Percentiles rank a stretch among this genome's conserved stretches.
Evolutionary conservation across 2,329 filamentous ascomycete species (phyloP).

Genomic region (Didymella glomerata): DNA sequence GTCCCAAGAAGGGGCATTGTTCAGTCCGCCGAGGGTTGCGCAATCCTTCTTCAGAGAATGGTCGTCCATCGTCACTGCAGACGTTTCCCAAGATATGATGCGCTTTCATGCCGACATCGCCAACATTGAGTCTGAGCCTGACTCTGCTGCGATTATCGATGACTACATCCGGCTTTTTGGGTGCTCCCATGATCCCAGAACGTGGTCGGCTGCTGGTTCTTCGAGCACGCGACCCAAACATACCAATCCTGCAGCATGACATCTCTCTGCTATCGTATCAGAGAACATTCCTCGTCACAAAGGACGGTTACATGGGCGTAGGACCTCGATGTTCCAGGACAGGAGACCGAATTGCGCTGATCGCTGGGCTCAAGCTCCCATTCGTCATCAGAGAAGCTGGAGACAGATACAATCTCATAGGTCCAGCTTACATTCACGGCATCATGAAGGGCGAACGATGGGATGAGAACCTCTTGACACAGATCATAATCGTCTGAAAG

Average conservation of each 20-base stretch:
- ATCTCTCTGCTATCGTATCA: neutral
- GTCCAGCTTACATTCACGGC: neutral
- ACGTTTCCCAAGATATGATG: neutral
- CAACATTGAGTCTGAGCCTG: neutral
- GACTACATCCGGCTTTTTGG: neutral
- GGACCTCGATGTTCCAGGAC: neutral
- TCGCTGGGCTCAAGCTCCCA: neutral
- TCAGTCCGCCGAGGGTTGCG: no score
- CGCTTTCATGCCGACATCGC: neutral
- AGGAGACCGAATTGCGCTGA: neutral
- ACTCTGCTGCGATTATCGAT: neutral
- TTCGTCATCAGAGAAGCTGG: neutral
- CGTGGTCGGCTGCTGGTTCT: neutral
- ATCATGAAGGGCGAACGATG: neutral
- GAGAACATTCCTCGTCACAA: neutral
- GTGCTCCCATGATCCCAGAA: neutral
- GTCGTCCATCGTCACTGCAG: neutral
- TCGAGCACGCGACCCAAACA: neutral
- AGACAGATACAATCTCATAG: neutral
- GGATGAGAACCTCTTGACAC: neutral
- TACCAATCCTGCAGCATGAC: neutral
- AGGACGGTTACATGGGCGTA: neutral
- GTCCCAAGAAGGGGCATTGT: neutral
- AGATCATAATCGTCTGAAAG: neutral
- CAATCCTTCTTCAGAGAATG: neutral